Evolutionary conservation across 2,329 filamentous ascomycete species (phyloP).

Genomic region (Metarhizium guizhouense): DNA sequence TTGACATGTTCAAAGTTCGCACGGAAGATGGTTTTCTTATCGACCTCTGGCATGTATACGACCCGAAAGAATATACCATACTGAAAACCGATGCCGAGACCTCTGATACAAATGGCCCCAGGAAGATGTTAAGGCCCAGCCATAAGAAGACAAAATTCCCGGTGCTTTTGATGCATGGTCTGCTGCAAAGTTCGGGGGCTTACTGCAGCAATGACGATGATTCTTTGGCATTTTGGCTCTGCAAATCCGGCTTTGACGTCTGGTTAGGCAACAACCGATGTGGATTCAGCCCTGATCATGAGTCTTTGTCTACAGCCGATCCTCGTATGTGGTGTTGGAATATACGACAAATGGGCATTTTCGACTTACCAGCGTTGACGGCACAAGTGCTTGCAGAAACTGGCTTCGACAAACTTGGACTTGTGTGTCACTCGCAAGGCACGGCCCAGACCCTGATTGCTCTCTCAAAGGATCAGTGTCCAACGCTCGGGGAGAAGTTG

Average conservation of each 20-base stretch:
- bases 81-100: background rate
- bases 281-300: constrained; percentile 72
- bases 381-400: constrained; percentile 76
- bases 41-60: constrained; percentile 80
- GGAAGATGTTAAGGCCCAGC: constrained; percentile 29
- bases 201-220: constrained; percentile 88
- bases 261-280: constrained; percentile 94
- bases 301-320: constrained; percentile 59
- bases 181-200: constrained; percentile 79
- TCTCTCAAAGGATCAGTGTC: constrained; percentile 80
- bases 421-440: constrained; percentile 84
- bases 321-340: constrained; percentile 97
- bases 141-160: constrained; percentile 59
- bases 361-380: constrained; percentile 75
- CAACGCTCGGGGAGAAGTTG: constrained; percentile 72
- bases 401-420: constrained; percentile 70
- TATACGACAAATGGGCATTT: constrained; percentile 84
- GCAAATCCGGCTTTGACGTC: constrained; percentile 87
- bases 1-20: constrained; percentile 75
- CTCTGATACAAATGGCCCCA: constrained; percentile 16
- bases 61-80: constrained; percentile 62
- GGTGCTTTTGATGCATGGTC: constrained; percentile 76
- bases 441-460: constrained; percentile 84
- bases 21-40: constrained; percentile 93
- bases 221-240: constrained; percentile 83